These are phyloP conservation scores for Beauveria sp. DNA, from an alignment of 2,329 filamentous ascomycete genomes.

Conservation along the genomic window DNA sequence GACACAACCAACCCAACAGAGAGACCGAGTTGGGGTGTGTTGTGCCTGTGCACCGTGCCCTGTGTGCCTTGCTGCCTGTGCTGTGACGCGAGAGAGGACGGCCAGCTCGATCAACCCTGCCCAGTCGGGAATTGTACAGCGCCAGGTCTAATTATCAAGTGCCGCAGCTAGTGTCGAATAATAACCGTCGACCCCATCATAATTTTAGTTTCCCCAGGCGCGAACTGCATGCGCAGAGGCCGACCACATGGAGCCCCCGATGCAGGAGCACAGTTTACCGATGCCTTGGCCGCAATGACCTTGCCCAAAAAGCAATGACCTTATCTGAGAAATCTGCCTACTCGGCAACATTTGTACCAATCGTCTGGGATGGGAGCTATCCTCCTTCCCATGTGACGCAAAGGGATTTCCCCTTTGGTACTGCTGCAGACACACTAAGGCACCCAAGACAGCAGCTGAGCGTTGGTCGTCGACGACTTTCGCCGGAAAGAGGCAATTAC, in stretches of 20 bases:
- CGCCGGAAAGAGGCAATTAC: not conserved
- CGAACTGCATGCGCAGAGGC: not conserved
- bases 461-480: not conserved
- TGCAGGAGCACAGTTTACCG: not conserved
- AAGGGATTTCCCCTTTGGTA: not conserved
- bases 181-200: not conserved
- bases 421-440: conserved; percentile 5
- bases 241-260: not conserved
- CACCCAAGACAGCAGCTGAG: not conserved
- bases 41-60: not conserved
- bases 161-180: not conserved
- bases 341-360: not conserved
- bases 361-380: not conserved
- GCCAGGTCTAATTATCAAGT: not conserved
- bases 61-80: not conserved
- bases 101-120: not conserved
- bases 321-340: not conserved
- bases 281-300: not conserved
- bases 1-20: not conserved
- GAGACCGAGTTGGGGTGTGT: not conserved
- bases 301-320: not conserved
- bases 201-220: not conserved
- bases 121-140: not conserved
- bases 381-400: conserved; percentile 4
- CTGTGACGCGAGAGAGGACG: not conserved